phyloP scores from a whole-genome alignment of 805 yeast species.

The Scheffersomyces coipomensis region DNA sequence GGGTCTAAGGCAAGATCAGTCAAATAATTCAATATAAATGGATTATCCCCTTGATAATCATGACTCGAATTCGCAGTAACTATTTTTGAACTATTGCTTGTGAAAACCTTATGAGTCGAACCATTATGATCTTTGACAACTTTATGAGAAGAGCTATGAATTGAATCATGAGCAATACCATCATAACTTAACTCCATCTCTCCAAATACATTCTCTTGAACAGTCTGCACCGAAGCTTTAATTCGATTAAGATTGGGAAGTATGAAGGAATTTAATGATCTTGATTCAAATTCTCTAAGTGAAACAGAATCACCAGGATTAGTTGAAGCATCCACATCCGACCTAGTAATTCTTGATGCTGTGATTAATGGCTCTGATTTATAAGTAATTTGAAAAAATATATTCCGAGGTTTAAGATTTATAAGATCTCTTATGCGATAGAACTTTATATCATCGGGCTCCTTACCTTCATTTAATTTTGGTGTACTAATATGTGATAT shows the following conservation, averaged over 20 bases:
- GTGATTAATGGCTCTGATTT: slow-evolving; percentile 29
- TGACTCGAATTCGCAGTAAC: slow-evolving; percentile 40
- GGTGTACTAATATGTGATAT: slow-evolving; percentile 51
- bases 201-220: slow-evolving; percentile 42
- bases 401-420: slow-evolving; percentile 26
- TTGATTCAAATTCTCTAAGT: slow-evolving; percentile 3
- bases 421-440: background rate
- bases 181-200: slow-evolving; percentile 40
- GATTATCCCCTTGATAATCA: slow-evolving; percentile 69
- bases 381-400: slow-evolving; percentile 37
- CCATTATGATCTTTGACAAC: slow-evolving; percentile 1
- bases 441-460: background rate
- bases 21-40: slow-evolving; percentile 58
- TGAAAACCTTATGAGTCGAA: slow-evolving; percentile 38
- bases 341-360: slow-evolving; percentile 15
- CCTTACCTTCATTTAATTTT: background rate
- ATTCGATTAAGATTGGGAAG: slow-evolving; percentile 29
- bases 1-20: slow-evolving; percentile 55
- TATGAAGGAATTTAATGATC: slow-evolving; percentile 22
- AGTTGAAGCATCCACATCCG: slow-evolving; percentile 13
- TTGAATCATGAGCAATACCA: slow-evolving; percentile 1
- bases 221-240: slow-evolving; percentile 38
- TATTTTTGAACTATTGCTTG: slow-evolving; percentile 27
- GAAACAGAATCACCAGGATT: slow-evolving; percentile 4
- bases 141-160: slow-evolving; percentile 1